phyloP scores from a whole-genome alignment of 352 stramenopile genomes.

The Globisporangium lucens region DNA sequence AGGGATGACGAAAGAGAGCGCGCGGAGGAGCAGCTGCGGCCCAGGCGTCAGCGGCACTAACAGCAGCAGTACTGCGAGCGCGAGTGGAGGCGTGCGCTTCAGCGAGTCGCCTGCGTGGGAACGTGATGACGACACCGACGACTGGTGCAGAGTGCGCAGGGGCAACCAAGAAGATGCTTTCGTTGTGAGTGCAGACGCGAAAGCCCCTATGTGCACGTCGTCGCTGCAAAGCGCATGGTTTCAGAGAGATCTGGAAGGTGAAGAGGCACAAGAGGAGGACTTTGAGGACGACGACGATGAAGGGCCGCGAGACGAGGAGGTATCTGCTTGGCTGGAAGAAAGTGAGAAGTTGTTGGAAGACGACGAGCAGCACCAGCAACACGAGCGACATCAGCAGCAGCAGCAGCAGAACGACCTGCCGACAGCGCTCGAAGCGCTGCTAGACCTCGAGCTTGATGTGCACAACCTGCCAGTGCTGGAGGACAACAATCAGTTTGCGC shows the following conservation, averaged over 20 bases:
- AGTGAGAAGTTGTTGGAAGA: neutral
- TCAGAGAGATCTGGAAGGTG: neutral
- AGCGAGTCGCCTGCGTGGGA: conserved; percentile 1
- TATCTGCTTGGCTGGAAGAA: neutral
- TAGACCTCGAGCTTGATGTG: conserved; percentile 54
- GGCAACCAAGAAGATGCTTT: conserved; percentile 33
- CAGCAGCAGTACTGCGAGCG: neutral
- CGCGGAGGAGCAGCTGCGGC: conserved; percentile 14
- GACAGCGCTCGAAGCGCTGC: conserved; percentile 38
- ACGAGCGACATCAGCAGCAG: neutral
- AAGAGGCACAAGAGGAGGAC: conserved; percentile 19
- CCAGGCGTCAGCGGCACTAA: neutral
- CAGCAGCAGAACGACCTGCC: neutral
- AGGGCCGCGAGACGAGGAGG: too few relatives aligned
- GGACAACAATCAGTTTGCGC: conserved; percentile 34
- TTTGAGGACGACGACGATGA: neutral
- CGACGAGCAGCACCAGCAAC: neutral
- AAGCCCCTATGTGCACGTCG: neutral
- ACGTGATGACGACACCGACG: neutral
- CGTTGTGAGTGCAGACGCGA: neutral
- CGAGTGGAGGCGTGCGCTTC: neutral
- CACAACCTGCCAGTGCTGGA: conserved; percentile 14
- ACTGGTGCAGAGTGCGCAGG: neutral
- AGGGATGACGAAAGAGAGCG: conserved; percentile 17
- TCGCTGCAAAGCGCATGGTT: neutral